Evolutionary conservation across 2,329 filamentous ascomycete genomes (phyloP), one percentile per base, ranked within the genome.

Genomic region (Trichoderma sp.): DNA sequence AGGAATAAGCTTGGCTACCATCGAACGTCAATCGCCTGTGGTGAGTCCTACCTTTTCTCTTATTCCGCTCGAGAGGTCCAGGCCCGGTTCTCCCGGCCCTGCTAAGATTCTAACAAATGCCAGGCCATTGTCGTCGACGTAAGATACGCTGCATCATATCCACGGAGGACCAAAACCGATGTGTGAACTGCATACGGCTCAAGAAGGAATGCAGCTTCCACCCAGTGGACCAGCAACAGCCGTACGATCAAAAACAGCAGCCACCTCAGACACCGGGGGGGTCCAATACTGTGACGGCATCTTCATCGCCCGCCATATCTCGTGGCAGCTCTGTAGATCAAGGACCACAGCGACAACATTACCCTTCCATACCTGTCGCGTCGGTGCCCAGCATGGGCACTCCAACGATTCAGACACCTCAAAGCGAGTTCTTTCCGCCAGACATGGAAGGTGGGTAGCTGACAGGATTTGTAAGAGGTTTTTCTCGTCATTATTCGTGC

Each of bases 1-100:
- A 89, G 94, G 76, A 97, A 97, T 79, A 97, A 97, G 80, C 85
- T 98, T 70, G 94, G 94, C 45, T 98, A 98, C 77, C 94, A 97
- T 81, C 89, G 94, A 75, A 97, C 93, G 39, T 96, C 94, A 53
- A 92, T 97, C 73, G 95, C 94, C 73, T 98, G 94, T 83, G 91
- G 94, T 98, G 86, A 87, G 94, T 89, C 15, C 32, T 37, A 54
- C 19, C 29, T 12, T n/a, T 39, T 25, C 15, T 52, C 15, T 15
- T 22, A 17, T 25, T 68, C 29, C 13, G 32, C 34, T 6, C 37
- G 32, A 50, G 12, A 37, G 32, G 8, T 17, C 32, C 32, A 32
- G 9, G 35, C 37, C 37, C 50, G 35, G 48, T 32, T 29, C 52
- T 15, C 37, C 39, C 58, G 50, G 37, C n/a, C 8, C 50, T 27